phyloP scores from a whole-genome alignment of 1,139 yeast species.

The Meyerozyma guilliermondii region DNA sequence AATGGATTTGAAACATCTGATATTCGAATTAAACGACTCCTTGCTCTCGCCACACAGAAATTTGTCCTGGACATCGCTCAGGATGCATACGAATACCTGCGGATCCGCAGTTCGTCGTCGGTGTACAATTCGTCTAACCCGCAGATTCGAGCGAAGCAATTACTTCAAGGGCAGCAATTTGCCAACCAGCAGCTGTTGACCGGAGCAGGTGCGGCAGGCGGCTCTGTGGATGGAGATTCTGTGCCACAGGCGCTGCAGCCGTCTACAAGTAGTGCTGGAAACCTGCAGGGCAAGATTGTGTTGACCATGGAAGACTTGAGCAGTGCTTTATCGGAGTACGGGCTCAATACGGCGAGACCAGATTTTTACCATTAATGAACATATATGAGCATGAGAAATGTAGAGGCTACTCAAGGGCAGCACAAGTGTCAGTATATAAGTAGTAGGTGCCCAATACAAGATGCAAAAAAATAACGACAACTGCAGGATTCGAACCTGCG shows the following conservation, averaged over 20 bases:
- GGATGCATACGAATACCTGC: slow-evolving; percentile 92
- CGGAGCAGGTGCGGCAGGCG: slow-evolving; percentile 32
- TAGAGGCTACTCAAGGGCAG: too few species aligned
- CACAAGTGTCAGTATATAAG: background rate
- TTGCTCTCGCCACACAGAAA: slow-evolving; percentile 94
- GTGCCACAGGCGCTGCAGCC: slow-evolving; percentile 28
- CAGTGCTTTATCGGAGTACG: slow-evolving; percentile 87
- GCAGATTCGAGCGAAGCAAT: slow-evolving; percentile 77
- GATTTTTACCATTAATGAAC: slow-evolving; percentile 73
- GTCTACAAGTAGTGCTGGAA: slow-evolving; percentile 43
- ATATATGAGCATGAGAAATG: background rate
- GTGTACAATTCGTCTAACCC: slow-evolving; percentile 84
- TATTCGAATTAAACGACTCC: slow-evolving; percentile 70
- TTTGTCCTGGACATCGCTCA: slow-evolving; percentile 92
- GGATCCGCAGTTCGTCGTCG: slow-evolving; percentile 80
- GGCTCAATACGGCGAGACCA: slow-evolving; percentile 84
- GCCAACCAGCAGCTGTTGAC: slow-evolving; percentile 42
- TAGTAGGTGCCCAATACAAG: background rate
- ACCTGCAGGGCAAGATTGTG: slow-evolving; percentile 70
- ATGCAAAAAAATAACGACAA: slow-evolving; percentile 20
- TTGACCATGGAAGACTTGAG: slow-evolving; percentile 86
- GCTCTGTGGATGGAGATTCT: slow-evolving; percentile 32
- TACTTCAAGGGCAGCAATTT: slow-evolving; percentile 62
- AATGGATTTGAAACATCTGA: slow-evolving; percentile 87
- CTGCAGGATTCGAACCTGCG: slow-evolving; percentile 55